phyloP scores from a whole-genome alignment of 164 flowering plant species.

The Dillenia suffruticosa region DNA sequence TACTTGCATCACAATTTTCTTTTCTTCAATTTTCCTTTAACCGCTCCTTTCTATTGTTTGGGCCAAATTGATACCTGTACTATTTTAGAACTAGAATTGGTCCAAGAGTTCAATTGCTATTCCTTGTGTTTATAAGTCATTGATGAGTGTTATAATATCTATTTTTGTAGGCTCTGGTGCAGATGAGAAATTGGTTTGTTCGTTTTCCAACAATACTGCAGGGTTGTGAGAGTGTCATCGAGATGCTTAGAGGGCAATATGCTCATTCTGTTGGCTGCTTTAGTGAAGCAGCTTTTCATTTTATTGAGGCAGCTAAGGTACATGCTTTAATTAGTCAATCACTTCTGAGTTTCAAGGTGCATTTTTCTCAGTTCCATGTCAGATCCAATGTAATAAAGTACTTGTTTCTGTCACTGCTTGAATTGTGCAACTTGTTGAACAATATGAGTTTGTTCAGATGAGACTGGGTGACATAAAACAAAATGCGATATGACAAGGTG shows the following conservation, averaged over 20 bases:
- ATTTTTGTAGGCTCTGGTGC: conserved; percentile 72
- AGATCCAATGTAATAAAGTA: background rate
- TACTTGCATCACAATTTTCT: too few species aligned
- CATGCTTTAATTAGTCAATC: background rate
- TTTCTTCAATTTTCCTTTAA: too few species aligned
- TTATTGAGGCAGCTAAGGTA: conserved; percentile 87
- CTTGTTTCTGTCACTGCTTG: background rate
- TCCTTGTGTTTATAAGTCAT: too few species aligned
- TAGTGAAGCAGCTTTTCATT: conserved; percentile 86
- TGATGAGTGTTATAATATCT: background rate
- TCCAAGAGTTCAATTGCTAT: too few species aligned
- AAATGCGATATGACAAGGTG: too few species aligned
- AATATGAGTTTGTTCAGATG: too few species aligned
- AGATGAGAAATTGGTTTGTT: conserved; percentile 77
- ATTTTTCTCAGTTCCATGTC: background rate
- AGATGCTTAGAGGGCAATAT: conserved; percentile 97
- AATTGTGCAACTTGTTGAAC: too few species aligned
- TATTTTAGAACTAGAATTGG: too few species aligned
- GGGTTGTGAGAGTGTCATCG: conserved; percentile 73
- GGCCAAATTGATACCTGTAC: too few species aligned
- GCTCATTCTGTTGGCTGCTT: conserved; percentile 88
- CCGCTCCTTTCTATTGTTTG: too few species aligned
- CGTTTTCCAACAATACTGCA: conserved; percentile 91
- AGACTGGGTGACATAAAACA: too few species aligned
- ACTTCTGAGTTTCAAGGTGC: background rate